Base-by-base conservation (phyloP, 164 flowering plant species). In the Protea cynaroides region DNA sequence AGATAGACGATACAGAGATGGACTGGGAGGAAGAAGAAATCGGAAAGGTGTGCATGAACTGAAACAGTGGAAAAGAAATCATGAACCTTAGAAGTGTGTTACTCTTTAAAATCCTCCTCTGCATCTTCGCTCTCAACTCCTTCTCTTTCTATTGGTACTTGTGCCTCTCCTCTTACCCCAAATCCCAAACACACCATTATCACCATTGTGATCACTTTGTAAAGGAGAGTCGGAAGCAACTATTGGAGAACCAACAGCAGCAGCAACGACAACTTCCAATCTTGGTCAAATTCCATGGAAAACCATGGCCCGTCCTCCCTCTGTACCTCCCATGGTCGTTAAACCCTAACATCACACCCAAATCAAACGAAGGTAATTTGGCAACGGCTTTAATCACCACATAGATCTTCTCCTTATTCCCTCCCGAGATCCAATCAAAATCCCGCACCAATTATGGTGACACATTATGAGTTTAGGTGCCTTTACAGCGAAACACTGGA, bases 281-380 rank as follows among this genome's bases (percentile, higher is more conserved):
- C 68, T 18, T 49, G 63, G 34, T 29, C 0, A 29, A 29, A 2
- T 34, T 56, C 19, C 52, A 58, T 34, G 63, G 63, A 2, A 92
- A 94, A 69, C 86, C 93, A 19, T 89, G 97, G 99, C 97, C 99
- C 0, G 75, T 79, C 21, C 76, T 92, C 18, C 90, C 97, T 0
- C 90, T 96, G 25, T 90, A 82, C 76, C 84, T 86, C 21, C 94
- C 97, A 2, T 92, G 97, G 99, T 65, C 78, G 1, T 68, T 58
- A 9, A 64, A 67, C 65, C 71, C 82, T n/a, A 49, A 59, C 8
- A 62, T 69, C 22, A 60, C 54, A 2, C 17, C 46, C 22, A 44
- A 70, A 40, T 86, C 97, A 56, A 92, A 97, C 74, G 99, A 95
- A 63, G 96, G 78, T 92, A 69, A 65, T 95, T 95, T 73, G 99